A percentile compares a stretch with the other conserved stretches of the same genome.
Evolutionary conservation across 2,329 filamentous ascomycete species (phyloP).

Genomic region (Tolypocladium cylindrosporum): DNA sequence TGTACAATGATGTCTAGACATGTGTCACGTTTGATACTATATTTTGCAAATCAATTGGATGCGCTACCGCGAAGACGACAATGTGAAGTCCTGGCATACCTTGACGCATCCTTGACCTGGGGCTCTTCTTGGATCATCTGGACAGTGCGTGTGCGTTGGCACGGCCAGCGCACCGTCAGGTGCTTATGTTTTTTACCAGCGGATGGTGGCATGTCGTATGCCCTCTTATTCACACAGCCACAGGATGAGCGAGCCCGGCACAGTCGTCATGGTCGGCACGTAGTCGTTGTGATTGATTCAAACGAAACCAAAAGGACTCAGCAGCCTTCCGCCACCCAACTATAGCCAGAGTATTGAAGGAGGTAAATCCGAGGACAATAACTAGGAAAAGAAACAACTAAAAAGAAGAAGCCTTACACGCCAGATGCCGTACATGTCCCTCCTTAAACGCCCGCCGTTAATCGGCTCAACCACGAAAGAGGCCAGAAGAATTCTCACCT

Average conservation of each 20-base stretch:
- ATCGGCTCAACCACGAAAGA: slow-evolving; percentile 14
- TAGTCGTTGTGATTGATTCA: background rate
- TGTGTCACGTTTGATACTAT: background rate
- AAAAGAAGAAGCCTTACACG: slow-evolving; percentile 18
- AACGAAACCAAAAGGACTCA: background rate
- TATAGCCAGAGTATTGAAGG: background rate
- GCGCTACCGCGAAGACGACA: background rate
- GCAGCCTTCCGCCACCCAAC: background rate
- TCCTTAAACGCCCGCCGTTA: slow-evolving; percentile 22
- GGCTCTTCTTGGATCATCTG: no score
- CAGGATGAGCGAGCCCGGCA: background rate
- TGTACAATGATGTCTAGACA: background rate
- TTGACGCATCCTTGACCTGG: no score
- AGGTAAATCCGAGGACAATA: slow-evolving; percentile 1
- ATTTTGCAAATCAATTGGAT: background rate
- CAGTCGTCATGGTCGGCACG: background rate
- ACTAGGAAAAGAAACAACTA: background rate
- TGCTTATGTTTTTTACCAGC: no score
- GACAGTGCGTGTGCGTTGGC: no score
- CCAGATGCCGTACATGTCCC: slow-evolving; percentile 18
- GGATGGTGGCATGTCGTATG: no score
- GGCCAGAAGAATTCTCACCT: slow-evolving; percentile 11
- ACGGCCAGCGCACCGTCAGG: no score
- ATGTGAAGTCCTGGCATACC: background rate
- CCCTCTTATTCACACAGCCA: background rate